Base-by-base conservation (phyloP, 768 basidiomycete genomes). In the Suillus decipiens region DNA sequence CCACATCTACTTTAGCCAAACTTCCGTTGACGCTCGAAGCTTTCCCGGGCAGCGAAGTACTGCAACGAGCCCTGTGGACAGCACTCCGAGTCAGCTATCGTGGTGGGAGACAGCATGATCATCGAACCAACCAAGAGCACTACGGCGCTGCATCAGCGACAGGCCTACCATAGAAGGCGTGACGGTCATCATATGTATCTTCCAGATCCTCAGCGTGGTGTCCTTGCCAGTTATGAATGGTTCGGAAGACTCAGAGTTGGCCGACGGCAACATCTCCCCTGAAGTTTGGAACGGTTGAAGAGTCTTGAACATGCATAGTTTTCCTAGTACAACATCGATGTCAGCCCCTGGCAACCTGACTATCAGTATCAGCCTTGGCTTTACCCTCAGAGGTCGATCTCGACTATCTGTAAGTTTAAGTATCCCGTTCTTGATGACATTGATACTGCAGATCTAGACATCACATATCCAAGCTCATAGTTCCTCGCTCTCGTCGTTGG, bases 171-270 rank as follows among this genome's bases (percentile, higher is more conserved):
- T 75, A 15, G 76, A 70, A 51, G 78, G 75, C 8, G 78, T 76
- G 3, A 77, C 77, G 2, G 77, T 77, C 1, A 78, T 79, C 75
- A 75, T 80, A 9, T 79, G 78, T 65, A 67, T 79, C 6, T 77
- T 79, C 70, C 77, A 80, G 68, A 75, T 79, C 57, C 79, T 80
- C 15, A 76, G 77, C 0, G 74, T 79, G 36, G 77, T 79, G 9
- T 81, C 70, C 59, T 62, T 79, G n/a, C 76, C 76, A 4, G 76
- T 80, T 36, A 77, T 80, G 48, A 60, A 76, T 68, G 15, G 6
- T 10, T 61, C 51, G 22, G 24, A 33, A 53, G 19, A 53, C n/a
- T n/a, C 33, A 28, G 28, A 28, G 28, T 28, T 53, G 33, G 22
- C 2, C 9, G 28, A 51, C 10, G 50, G 17, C 17, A 2, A 51